Evolutionary conservation across 352 stramenopile species (phyloP), one percentile per base, ranked within the genome.

Genomic region (Ophiocytium majus): DNA sequence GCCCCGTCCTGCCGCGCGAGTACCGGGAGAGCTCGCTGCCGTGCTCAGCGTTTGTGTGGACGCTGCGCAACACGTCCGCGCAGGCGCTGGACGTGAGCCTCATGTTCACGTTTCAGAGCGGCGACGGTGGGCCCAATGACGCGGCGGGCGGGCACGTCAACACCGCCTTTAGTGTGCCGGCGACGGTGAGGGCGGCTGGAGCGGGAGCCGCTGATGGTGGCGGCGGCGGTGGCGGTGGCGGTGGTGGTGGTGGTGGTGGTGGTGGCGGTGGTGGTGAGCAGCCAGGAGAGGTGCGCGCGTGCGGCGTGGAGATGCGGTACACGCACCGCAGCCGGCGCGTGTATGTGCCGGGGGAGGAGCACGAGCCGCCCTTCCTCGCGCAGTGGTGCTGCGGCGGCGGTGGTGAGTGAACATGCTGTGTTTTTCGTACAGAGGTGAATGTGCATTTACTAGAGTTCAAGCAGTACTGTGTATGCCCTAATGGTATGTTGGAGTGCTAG

Each of bases 81-180:
- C 75, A 84, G 10, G 79, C 63, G 0, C 17, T 50, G 35, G 84
- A 90, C 14, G 87, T 91, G 0, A 91, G 87, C 76, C 32, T 90
- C 10, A 91, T 90, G 88, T 90, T 90, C 80, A 88, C 28, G 31
- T 90, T 88, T 63, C 66, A 90, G 82, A 91, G 86, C 57, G 85
- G 88, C 32, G 76, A 50, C 23, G 86, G 84, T 50, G 14, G 32
- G 33, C 0, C 63, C 17, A 88, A 82, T 28, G 76, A 89, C 63
- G 28, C 43, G 23, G 36, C 34, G 9, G 81, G 37, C 32, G 74
- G 81, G 0, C 80, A 83, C 50, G 35, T 23, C 17, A 83, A 83
- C 34, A 33, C 43, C n/a, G 23, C 14, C 17, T 83, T 83, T 35
- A 78, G 35, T 36, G 32, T 83, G n/a, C 17, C 19, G 35, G 23